These are phyloP conservation scores for Paecilomyces fulvus DNA, from an alignment of 2,329 filamentous ascomycete genomes.

Conservation along the genomic window DNA sequence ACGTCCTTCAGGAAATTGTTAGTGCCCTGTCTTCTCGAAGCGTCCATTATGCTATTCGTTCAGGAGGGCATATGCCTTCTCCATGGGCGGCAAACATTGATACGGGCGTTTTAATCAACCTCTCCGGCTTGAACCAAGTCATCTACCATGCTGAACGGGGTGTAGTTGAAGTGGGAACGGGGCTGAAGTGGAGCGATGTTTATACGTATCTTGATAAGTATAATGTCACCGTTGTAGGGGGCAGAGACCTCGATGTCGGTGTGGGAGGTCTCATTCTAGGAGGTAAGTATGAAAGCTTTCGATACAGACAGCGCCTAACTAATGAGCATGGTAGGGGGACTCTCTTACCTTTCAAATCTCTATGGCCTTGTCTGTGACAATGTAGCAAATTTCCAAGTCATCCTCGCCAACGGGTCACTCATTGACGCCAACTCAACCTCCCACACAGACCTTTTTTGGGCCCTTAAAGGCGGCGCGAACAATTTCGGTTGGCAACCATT, in stretches of 20 bases:
- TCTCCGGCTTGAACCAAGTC: slow-evolving; percentile 2
- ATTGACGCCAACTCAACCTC: too few relatives aligned
- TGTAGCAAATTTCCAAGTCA: too few relatives aligned
- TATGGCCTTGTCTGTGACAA: too few relatives aligned
- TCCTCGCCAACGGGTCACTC: too few relatives aligned
- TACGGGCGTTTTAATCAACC: slow-evolving; percentile 3
- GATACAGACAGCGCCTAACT: too few relatives aligned
- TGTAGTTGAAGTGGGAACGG: slow-evolving; percentile 2
- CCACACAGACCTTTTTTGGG: slow-evolving; percentile 7
- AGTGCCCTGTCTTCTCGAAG: too few relatives aligned
- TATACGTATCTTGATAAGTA: slow-evolving; percentile 4
- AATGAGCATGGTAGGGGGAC: too few relatives aligned
- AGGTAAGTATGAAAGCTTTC: neutral
- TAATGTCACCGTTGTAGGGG: slow-evolving; percentile 3
- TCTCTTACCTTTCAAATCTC: too few relatives aligned
- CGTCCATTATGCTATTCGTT: too few relatives aligned
- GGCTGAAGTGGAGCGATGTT: slow-evolving; percentile 4
- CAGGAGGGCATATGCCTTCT: too few relatives aligned
- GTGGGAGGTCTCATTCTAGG: slow-evolving; percentile 4
- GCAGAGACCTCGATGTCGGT: slow-evolving; percentile 5
- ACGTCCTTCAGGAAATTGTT: too few relatives aligned
- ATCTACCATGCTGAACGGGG: neutral
- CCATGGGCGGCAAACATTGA: slow-evolving; percentile 2
- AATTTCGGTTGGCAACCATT: slow-evolving; percentile 7
- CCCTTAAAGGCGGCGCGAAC: slow-evolving; percentile 10